Evolutionary conservation across 768 basidiomycete genomes (phyloP).

Genomic region (Suillus fuscotomentosus): DNA sequence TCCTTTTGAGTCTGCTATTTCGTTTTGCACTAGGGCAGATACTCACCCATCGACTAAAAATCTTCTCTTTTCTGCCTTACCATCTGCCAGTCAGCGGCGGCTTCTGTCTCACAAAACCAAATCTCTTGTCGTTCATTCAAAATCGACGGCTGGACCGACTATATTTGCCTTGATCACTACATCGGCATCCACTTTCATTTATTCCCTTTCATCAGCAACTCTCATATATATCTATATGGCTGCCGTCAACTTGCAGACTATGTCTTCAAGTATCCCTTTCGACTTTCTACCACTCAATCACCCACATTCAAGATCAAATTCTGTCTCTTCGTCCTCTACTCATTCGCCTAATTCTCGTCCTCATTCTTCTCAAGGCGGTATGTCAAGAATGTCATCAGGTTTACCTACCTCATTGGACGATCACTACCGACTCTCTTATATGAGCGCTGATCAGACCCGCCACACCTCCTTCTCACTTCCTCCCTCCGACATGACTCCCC

Average conservation of each 20-base stretch:
- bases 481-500: constrained; percentile 39
- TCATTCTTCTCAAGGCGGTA: constrained; percentile 70
- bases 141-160: constrained; percentile 58
- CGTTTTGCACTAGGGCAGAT: background rate
- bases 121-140: constrained; percentile 18
- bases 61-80: background rate
- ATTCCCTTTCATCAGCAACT: constrained; percentile 12
- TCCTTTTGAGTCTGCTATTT: background rate
- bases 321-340: constrained; percentile 73
- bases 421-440: constrained; percentile 67
- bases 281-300: constrained; percentile 65
- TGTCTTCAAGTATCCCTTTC: constrained; percentile 64
- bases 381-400: constrained; percentile 50
- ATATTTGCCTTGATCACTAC: constrained; percentile 26
- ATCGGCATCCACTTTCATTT: constrained; percentile 38
- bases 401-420: constrained; percentile 61
- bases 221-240: constrained; percentile 45
- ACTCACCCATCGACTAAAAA: constrained; percentile 4
- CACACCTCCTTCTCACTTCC: constrained; percentile 45
- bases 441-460: constrained; percentile 43
- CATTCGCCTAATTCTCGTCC: constrained; percentile 73
- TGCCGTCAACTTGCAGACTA: constrained; percentile 73
- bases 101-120: background rate
- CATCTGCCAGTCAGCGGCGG: background rate
- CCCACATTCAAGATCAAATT: constrained; percentile 75